These are phyloP conservation scores for Rhexocercosporidium sp. DNA, from an alignment of 2,329 filamentous ascomycete species.

Conservation along the genomic window DNA sequence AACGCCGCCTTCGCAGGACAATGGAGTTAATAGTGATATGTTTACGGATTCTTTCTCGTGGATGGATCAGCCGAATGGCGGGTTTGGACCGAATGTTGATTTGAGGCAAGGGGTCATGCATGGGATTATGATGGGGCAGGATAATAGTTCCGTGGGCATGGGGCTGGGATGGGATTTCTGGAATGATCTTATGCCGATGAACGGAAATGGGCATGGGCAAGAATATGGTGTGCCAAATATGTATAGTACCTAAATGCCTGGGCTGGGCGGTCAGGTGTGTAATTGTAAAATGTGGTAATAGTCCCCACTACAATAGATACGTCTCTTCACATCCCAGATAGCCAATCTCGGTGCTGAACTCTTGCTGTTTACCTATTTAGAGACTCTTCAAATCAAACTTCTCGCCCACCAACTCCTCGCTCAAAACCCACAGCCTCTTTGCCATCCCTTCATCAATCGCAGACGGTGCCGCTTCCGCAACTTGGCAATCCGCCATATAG, in stretches of 20 bases:
- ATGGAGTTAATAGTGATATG: neutral
- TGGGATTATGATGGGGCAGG: constrained; percentile 8
- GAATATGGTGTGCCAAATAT: neutral
- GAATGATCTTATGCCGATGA: constrained; percentile 23
- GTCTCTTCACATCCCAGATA: neutral
- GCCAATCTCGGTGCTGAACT: no score
- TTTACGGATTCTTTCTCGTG: constrained; percentile 14
- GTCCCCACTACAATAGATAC: neutral
- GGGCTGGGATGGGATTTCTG: constrained; percentile 27
- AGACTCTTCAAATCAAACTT: constrained; percentile 13
- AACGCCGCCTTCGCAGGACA: neutral
- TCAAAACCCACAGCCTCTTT: constrained; percentile 10
- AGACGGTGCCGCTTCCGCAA: constrained; percentile 1
- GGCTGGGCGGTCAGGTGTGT: neutral
- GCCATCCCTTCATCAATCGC: constrained; percentile 9
- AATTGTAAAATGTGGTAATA: neutral
- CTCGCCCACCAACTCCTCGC: constrained; percentile 12
- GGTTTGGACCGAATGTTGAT: neutral
- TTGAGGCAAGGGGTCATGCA: constrained; percentile 13
- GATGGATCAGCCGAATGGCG: constrained; percentile 19
- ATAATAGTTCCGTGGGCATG: constrained; percentile 7
- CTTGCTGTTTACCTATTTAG: neutral
- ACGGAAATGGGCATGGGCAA: constrained; percentile 2
- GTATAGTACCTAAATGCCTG: neutral
- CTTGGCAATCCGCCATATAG: constrained; percentile 17